These are phyloP conservation scores for Curvularia sp. DNA, from an alignment of 2,329 filamentous ascomycete genomes.

Conservation along the genomic window DNA sequence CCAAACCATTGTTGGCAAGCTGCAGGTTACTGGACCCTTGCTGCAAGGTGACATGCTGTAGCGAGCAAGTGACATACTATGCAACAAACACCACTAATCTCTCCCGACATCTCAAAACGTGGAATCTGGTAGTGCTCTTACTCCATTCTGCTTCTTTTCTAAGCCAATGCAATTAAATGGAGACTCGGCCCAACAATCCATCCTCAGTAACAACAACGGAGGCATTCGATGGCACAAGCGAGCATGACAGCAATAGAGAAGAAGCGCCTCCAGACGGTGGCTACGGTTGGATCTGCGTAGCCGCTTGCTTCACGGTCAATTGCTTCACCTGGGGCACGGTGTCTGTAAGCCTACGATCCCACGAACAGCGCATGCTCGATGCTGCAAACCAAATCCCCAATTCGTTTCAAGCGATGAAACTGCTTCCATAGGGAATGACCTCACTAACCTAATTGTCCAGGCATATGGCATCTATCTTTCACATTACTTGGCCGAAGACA, in stretches of 20 bases:
- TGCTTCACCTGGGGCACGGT: constrained; percentile 29
- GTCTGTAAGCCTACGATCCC: constrained; percentile 12
- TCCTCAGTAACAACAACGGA: neutral
- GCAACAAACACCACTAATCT: neutral
- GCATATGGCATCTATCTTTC: constrained; percentile 55
- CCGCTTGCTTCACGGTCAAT: constrained; percentile 18
- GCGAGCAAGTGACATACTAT: neutral
- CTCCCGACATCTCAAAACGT: neutral
- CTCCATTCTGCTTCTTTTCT: neutral
- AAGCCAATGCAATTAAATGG: neutral
- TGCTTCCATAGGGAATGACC: neutral
- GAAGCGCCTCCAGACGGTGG: constrained; percentile 23
- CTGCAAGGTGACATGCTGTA: neutral
- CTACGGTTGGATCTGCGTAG: constrained; percentile 29
- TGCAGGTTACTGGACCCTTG: too few species aligned
- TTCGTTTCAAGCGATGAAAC: neutral
- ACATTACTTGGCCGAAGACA: constrained; percentile 49
- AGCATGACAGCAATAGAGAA: neutral
- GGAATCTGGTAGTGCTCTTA: neutral
- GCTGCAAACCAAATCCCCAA: neutral
- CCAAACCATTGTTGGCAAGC: too few species aligned
- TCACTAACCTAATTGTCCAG: neutral
- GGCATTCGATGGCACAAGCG: neutral
- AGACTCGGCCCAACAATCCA: neutral
- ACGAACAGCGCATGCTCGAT: neutral